phyloP scores from a whole-genome alignment of 225 moss, liverwort and hornwort species.

The Pleurozium schreberi region DNA sequence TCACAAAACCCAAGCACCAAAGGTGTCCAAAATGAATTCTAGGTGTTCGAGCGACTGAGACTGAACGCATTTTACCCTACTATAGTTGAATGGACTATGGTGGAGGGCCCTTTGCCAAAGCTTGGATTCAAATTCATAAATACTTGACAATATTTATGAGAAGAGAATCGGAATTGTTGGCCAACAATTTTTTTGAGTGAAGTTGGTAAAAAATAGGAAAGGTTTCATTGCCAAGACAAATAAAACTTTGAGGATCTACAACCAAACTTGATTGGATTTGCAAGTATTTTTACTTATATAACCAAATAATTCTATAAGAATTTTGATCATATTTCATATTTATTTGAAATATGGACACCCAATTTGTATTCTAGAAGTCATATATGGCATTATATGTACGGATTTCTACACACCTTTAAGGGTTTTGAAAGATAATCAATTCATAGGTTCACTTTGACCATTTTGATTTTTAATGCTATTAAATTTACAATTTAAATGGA shows the following conservation, averaged over 20 bases:
- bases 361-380: background rate
- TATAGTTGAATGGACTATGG: no score
- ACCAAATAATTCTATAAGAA: background rate
- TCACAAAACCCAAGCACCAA: background rate
- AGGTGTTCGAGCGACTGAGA: background rate
- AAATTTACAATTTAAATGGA: background rate
- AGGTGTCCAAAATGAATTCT: background rate
- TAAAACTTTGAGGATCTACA: background rate
- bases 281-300: background rate
- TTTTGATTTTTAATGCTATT: background rate
- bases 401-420: background rate
- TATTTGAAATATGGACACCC: rapidly evolving
- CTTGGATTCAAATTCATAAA: rapidly evolving
- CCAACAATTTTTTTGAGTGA: rapidly evolving
- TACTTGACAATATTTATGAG: background rate
- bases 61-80: background rate
- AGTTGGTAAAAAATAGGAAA: background rate
- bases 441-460: background rate
- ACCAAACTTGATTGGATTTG: background rate
- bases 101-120: rapidly evolving
- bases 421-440: background rate
- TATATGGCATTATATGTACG: background rate
- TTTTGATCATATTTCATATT: background rate
- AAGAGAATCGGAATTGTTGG: background rate
- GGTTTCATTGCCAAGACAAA: background rate